Evolutionary conservation across 805 yeast species (phyloP), one percentile per base, ranked within the genome.

Genomic region (Kodamaea kaohsiungensis): DNA sequence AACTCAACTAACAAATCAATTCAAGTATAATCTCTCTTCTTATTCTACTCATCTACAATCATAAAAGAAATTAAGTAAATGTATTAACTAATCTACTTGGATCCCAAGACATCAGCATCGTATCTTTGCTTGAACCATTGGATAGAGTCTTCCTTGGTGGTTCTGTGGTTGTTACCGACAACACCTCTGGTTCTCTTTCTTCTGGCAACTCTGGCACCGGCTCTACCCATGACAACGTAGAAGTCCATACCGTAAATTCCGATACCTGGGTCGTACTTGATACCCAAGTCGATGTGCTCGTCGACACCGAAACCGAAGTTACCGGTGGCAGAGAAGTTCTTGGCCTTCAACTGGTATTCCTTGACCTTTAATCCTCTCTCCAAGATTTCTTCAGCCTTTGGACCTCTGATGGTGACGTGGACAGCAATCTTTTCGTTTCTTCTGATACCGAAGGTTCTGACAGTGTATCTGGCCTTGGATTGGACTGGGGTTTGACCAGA

Each of bases 201-300:
- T 87, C 98, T 93, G 74, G 98, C 86, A 71, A 95, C 89, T 85
- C 99, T 90, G 85, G 86, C 88, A 84, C 99, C 99, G 77, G 97
- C 95, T 85, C 99, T 93, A 80, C 97, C 98, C 84, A 95, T 83
- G 76, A 93, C 97, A 76, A 95, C 91, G 92, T 92, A 95, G 91
- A 95, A 95, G 83, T 95, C 99, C 96, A 89, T 95, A 88, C 99
- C 99, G 95, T 93, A 95, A 79, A 95, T 95, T 80, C 98, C 98
- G 75, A 95, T 95, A 76, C 89, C 86, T 81, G 99, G 99, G 82
- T 95, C 99, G 85, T 95, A 95, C 86, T 95, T 95, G 88, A 95
- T 95, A 86, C 99, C 99, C 80, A 95, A 88, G 81, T 95, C 99
- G 73, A 95, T 95, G 87, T 95, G 99, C 87, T 95, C 99, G 70